Conservation (phyloP, 441 rosid genomes). For the Arabidopsis lyrata region DNA sequence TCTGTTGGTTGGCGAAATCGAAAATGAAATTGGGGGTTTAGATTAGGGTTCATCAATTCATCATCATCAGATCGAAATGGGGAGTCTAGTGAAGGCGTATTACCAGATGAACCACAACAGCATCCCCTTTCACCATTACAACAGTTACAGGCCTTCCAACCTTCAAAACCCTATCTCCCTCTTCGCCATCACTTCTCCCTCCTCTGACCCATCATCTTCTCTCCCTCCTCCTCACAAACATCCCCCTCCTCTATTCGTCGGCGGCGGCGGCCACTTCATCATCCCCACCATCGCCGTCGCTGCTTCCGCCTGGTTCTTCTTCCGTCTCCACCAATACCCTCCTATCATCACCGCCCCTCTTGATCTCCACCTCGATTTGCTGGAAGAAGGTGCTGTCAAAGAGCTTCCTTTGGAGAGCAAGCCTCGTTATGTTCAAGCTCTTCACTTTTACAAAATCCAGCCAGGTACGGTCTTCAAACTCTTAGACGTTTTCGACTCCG, state of each 20-base stretch:
- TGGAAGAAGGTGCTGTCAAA: constrained; percentile 36
- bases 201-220: not conserved
- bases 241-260: not conserved
- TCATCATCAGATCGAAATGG: constrained; percentile 12
- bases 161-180: constrained; percentile 43
- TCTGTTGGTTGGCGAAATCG: not conserved
- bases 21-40: constrained; percentile 1
- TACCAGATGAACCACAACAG: constrained; percentile 20
- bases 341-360: constrained; percentile 40
- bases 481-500: constrained; percentile 24
- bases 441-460: constrained; percentile 39
- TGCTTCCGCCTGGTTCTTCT: constrained; percentile 49
- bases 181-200: constrained; percentile 43
- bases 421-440: constrained; percentile 34
- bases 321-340: constrained; percentile 39
- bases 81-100: constrained; percentile 18
- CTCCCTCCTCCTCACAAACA: constrained; percentile 9
- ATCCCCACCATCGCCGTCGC: constrained; percentile 46
- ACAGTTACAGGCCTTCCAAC: constrained; percentile 41
- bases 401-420: constrained; percentile 41
- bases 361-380: constrained; percentile 13
- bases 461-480: constrained; percentile 39
- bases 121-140: constrained; percentile 37
- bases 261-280: constrained; percentile 43
- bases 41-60: constrained; percentile 4